Evolutionary conservation across 768 basidiomycete species (phyloP), one percentile per base, ranked within the genome.

Genomic region (Rhizopogon vesiculosus): DNA sequence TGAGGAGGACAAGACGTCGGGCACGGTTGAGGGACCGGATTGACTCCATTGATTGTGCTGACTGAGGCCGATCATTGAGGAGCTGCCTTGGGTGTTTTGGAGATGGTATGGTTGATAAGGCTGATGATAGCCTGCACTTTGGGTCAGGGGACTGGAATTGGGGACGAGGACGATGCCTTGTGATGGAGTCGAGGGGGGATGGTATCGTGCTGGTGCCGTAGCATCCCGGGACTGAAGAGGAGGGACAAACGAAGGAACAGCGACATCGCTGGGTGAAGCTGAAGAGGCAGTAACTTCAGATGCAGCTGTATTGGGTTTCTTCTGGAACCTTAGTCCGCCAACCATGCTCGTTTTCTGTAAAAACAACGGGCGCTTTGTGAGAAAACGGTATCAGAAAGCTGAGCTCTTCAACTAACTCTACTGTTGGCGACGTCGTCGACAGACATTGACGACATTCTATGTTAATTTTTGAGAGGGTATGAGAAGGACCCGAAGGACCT

Each of bases 151-250:
- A 59, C 87, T 91, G 53, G 91, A 91, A 71, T 78, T 86, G 46
- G 89, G 89, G 22, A 89, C 89, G 53, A 91, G 83, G 50, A 91
- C 71, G 54, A 73, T 81, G 66, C 81, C 82, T 43, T 75, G 72
- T 9, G 79, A 72, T 7, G 83, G 71, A 61, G 57, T 77, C 64
- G 68, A 69, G 42, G 64, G 77, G 62, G 74, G 78, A 79, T 79
- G 83, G 67, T 64, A 88, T 56, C 81, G 83, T 55, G 85, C 83
- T 69, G 79, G 64, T 40, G 82, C 70, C n/a, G 85, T 87, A 43
- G 80, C 87, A 75, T 91, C 89, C 63, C 89, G 81, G 57, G 87
- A 88, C 74, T 91, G 89, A 39, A 79, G 45, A 7, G 86, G 85
- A 56, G 78, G 83, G 13, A 61, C 56, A 42, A 64, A 63, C 53